These are phyloP conservation scores for Clathrospora elynae DNA, from an alignment of 2,329 filamentous ascomycete species.

Conservation along the genomic window DNA sequence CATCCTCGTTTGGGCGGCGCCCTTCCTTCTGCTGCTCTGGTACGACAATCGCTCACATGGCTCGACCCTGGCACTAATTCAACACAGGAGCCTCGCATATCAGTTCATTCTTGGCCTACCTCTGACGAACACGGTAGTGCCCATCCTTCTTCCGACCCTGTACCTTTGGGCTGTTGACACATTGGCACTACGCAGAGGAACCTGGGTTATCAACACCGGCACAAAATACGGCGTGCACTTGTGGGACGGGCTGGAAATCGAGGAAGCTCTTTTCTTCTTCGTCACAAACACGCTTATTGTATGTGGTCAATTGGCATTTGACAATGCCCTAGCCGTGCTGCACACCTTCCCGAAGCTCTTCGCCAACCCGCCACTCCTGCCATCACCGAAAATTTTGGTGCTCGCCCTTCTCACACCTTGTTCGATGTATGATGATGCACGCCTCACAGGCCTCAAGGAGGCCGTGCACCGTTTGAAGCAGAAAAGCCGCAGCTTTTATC, in stretches of 20 bases:
- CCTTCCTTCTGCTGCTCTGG: conserved; percentile 69
- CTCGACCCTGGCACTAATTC: conserved; percentile 1
- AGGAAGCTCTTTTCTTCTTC: conserved; percentile 77
- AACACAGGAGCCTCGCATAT: conserved; percentile 61
- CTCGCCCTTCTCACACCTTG: conserved; percentile 58
- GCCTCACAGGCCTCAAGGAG: conserved; percentile 63
- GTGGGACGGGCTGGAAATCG: conserved; percentile 70
- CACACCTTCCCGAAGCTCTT: conserved; percentile 67
- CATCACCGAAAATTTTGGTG: conserved; percentile 58
- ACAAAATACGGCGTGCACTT: conserved; percentile 69
- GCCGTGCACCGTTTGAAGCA: conserved; percentile 62
- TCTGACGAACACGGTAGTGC: conserved; percentile 60
- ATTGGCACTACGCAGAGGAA: conserved; percentile 68
- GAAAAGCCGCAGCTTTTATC: conserved; percentile 75
- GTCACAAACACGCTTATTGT: conserved; percentile 72
- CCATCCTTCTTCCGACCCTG: conserved; percentile 67
- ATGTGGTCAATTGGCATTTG: conserved; percentile 70
- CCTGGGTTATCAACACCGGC: conserved; percentile 70
- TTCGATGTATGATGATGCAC: conserved; percentile 60
- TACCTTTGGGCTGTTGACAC: conserved; percentile 77
- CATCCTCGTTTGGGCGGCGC: conserved; percentile 71
- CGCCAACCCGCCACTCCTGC: conserved; percentile 55
- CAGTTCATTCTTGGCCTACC: conserved; percentile 68
- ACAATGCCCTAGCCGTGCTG: conserved; percentile 69
- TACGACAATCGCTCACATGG: conserved; percentile 25